Evolutionary conservation across 768 basidiomycete species (phyloP).

Genomic region (Inosperma sp.): DNA sequence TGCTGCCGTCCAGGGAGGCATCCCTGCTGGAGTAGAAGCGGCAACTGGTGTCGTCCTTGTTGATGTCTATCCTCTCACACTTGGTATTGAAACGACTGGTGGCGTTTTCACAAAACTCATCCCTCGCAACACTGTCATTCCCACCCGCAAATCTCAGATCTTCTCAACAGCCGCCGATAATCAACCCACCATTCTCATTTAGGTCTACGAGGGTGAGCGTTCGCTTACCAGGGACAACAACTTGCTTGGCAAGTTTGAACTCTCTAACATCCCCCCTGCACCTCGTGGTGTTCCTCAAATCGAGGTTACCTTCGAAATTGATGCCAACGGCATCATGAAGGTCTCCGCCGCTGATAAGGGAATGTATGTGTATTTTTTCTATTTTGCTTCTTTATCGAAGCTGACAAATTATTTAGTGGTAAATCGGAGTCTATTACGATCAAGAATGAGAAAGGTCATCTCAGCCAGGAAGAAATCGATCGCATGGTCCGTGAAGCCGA

Average conservation of each 20-base stretch:
- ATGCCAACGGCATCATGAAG: too few species aligned
- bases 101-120: not conserved
- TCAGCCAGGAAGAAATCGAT: slow-evolving; percentile 52
- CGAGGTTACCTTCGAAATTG: too few species aligned
- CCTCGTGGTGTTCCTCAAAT: too few species aligned
- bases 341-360: slow-evolving; percentile 46
- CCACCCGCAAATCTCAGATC: not conserved
- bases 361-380: slow-evolving; percentile 44
- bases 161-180: not conserved
- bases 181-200: not conserved
- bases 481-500: slow-evolving; percentile 53
- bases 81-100: not conserved
- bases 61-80: too few species aligned
- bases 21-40: slow-evolving; percentile 46
- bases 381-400: not conserved
- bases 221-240: too few species aligned
- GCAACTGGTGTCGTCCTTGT: too few species aligned
- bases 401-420: slow-evolving; percentile 37
- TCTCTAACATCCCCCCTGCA: too few species aligned
- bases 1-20: slow-evolving; percentile 65
- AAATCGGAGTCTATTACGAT: slow-evolving; percentile 68
- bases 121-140: not conserved
- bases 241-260: too few species aligned
- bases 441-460: slow-evolving; percentile 65
- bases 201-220: too few species aligned